These are phyloP conservation scores for Pachysandra terminalis DNA, from an alignment of 164 flowering plant genomes.

Conservation along the genomic window DNA sequence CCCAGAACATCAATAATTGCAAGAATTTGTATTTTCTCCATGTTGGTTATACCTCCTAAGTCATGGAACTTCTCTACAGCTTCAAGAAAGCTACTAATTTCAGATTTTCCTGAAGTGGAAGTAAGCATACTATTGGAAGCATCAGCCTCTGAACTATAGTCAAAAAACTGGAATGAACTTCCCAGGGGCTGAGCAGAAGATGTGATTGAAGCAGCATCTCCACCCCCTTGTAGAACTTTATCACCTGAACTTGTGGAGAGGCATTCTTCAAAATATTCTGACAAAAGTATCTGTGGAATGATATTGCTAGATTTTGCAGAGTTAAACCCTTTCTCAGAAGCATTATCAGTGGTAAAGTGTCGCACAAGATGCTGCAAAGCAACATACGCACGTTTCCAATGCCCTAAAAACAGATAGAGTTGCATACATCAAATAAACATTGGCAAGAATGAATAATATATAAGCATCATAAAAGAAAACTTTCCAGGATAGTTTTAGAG, in stretches of 20 bases:
- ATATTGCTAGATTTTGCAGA: slow-evolving; percentile 16
- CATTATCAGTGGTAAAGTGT: slow-evolving; percentile 34
- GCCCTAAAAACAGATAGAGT: slow-evolving; percentile 51
- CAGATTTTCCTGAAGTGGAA: slow-evolving; percentile 43
- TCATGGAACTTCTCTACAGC: slow-evolving; percentile 44
- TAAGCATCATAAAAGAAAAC: background rate
- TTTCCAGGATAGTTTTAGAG: background rate
- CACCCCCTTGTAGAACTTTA: slow-evolving; percentile 52
- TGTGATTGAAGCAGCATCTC: slow-evolving; percentile 17
- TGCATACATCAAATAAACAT: background rate
- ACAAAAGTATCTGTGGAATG: slow-evolving; percentile 53
- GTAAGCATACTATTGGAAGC: slow-evolving; percentile 19
- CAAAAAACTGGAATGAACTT: no score
- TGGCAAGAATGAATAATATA: background rate
- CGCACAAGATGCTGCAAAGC: slow-evolving; percentile 63
- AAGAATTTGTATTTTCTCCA: slow-evolving; percentile 56
- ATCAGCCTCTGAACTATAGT: slow-evolving; percentile 22
- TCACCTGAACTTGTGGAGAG: slow-evolving; percentile 24
- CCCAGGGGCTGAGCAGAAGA: no score
- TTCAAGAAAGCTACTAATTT: slow-evolving; percentile 40
- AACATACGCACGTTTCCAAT: slow-evolving; percentile 74
- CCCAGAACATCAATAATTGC: slow-evolving; percentile 67
- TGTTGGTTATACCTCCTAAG: slow-evolving; percentile 24
- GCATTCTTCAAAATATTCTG: slow-evolving; percentile 57
- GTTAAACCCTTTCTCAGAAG: slow-evolving; percentile 20